phyloP scores from a whole-genome alignment of 345 rosid genomes.

The Camelina neglecta region DNA sequence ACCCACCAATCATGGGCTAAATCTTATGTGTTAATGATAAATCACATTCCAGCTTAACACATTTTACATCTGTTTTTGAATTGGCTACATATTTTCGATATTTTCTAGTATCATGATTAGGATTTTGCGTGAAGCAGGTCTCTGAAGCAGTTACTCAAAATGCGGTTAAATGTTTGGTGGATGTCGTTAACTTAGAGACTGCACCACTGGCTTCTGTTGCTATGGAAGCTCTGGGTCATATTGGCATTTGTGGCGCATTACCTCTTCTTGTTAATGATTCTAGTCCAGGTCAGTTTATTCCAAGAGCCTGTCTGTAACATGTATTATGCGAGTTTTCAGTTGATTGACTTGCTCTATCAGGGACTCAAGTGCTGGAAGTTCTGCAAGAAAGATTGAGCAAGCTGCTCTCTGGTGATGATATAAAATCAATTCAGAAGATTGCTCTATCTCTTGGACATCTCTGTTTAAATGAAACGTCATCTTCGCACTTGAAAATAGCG shows the following conservation, averaged over 20 bases:
- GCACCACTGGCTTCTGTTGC: slow-evolving; percentile 83
- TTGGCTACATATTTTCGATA: slow-evolving; percentile 15
- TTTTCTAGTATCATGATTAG: slow-evolving; percentile 16
- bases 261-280: slow-evolving; percentile 61
- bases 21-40: slow-evolving; percentile 13
- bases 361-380: slow-evolving; percentile 64
- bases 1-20: slow-evolving; percentile 19
- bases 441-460: slow-evolving; percentile 85
- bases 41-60: slow-evolving; percentile 9
- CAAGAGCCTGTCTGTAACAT: slow-evolving; percentile 21
- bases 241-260: slow-evolving; percentile 73
- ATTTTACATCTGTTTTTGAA: slow-evolving; percentile 1
- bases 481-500: slow-evolving; percentile 62
- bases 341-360: slow-evolving; percentile 46
- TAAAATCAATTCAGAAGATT: slow-evolving; percentile 79
- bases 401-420: slow-evolving; percentile 82
- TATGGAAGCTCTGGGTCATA: slow-evolving; percentile 96
- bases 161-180: slow-evolving; percentile 69
- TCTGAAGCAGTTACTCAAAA: slow-evolving; percentile 62
- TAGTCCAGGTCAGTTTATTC: slow-evolving; percentile 61
- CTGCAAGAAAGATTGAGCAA: slow-evolving; percentile 77
- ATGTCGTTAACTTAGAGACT: slow-evolving; percentile 68
- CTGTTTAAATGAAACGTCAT: slow-evolving; percentile 73
- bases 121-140: slow-evolving; percentile 54
- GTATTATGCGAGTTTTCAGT: slow-evolving; percentile 24